Evolutionary conservation across 2,329 filamentous ascomycete genomes (phyloP).

Genomic region (Fusarium secorum): DNA sequence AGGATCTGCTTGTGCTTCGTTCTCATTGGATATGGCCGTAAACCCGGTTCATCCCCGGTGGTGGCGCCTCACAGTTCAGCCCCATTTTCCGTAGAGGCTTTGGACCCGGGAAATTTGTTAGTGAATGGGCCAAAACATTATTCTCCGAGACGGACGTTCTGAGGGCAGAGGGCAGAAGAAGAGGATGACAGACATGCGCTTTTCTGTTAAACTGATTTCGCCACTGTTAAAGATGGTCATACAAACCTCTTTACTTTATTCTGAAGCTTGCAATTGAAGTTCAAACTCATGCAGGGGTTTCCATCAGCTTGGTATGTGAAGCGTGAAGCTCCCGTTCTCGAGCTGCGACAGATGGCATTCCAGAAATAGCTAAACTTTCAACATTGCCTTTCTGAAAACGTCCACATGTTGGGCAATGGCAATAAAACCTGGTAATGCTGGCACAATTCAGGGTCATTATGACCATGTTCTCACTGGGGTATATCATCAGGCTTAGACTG

Average conservation of each 20-base stretch:
- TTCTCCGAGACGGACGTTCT: not conserved
- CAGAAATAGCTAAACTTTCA: not conserved
- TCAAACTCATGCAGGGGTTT: not conserved
- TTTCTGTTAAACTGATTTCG: rapidly evolving
- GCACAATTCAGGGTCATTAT: not conserved
- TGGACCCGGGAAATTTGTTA: not conserved
- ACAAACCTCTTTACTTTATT: not conserved
- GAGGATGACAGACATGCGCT: rapidly evolving
- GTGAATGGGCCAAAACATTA: not conserved
- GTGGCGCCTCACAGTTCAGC: not conserved
- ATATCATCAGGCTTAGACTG: not conserved
- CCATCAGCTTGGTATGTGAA: not conserved
- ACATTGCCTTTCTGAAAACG: too few species aligned
- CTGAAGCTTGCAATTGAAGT: not conserved
- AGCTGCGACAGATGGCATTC: too few species aligned
- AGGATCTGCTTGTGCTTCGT: not conserved
- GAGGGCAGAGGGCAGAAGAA: not conserved
- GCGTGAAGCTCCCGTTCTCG: too few species aligned
- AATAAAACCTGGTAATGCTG: not conserved
- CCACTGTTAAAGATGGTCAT: not conserved
- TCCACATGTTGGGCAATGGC: rapidly evolving
- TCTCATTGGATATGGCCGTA: not conserved
- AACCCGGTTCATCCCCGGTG: not conserved
- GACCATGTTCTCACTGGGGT: not conserved
- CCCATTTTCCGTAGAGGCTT: not conserved